Percentiles rank a stretch among this genome's conserved stretches.
Conservation (phyloP, 2,329 filamentous ascomycete species). For the Elsinoe batatas region DNA sequence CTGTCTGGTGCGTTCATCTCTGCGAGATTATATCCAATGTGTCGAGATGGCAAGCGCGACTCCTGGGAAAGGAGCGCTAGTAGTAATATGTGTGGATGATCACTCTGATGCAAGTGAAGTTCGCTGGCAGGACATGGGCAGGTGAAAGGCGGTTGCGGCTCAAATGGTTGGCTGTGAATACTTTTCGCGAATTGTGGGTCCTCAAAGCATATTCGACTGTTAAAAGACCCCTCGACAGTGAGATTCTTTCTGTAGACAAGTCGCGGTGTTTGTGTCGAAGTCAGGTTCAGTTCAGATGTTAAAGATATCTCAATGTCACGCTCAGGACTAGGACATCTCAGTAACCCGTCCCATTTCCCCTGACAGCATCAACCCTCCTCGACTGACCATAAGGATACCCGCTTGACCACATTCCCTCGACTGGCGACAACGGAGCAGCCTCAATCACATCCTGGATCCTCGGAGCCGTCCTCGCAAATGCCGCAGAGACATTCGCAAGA, state of each 20-base stretch:
- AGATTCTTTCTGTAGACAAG: not conserved
- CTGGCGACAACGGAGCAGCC: not conserved
- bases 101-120: not conserved
- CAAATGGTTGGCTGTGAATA: not conserved
- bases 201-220: not conserved
- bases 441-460: not conserved
- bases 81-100: not conserved
- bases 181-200: not conserved
- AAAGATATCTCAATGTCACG: too few relatives aligned
- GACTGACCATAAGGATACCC: not conserved
- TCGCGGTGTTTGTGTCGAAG: too few relatives aligned
- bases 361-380: not conserved
- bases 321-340: not conserved
- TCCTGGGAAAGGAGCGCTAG: not conserved
- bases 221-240: not conserved
- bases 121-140: not conserved
- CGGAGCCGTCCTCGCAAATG: not conserved
- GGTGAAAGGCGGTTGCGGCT: not conserved
- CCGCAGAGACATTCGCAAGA: not conserved
- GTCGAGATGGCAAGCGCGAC: not conserved
- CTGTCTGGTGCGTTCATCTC: slow-evolving; percentile 46
- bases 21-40: slow-evolving; percentile 6
- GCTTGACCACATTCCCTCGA: not conserved
- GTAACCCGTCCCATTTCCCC: not conserved
- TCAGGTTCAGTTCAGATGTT: too few relatives aligned